These are phyloP conservation scores for Aquilaria sinensis DNA, from an alignment of 345 rosid species.

Conservation along the genomic window DNA sequence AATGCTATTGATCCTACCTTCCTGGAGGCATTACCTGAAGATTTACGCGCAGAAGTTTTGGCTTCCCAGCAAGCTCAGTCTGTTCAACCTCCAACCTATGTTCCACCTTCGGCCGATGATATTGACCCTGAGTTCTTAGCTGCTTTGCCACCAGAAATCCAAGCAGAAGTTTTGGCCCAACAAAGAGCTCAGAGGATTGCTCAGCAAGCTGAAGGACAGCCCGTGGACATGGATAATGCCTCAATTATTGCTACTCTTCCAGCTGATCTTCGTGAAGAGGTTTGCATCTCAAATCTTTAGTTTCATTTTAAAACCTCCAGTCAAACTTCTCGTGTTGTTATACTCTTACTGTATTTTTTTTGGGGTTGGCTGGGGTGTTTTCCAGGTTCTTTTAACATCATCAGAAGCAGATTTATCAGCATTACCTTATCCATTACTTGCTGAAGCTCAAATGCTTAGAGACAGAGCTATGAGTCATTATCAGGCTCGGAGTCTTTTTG, in stretches of 20 bases:
- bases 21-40: conserved; percentile 94
- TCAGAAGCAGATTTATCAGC: conserved; percentile 95
- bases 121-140: conserved; percentile 98
- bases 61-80: conserved; percentile 98
- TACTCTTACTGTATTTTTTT: too few relatives aligned
- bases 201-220: conserved; percentile 92
- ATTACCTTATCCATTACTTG: conserved; percentile 83
- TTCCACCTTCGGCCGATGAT: conserved; percentile 84
- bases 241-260: conserved; percentile 97
- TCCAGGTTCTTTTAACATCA: conserved; percentile 90
- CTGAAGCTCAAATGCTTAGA: conserved; percentile 97
- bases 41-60: conserved; percentile 85
- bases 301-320: not conserved
- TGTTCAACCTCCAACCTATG: conserved; percentile 79
- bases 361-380: too few relatives aligned
- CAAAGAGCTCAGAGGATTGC: conserved; percentile 91
- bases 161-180: conserved; percentile 97
- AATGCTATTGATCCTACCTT: conserved; percentile 94
- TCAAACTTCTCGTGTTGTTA: too few relatives aligned
- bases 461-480: conserved; percentile 98
- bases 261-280: conserved; percentile 97
- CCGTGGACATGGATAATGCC: conserved; percentile 99
- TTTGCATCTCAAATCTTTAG: conserved; percentile 23
- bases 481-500: conserved; percentile 89
- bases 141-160: conserved; percentile 98